Conservation (phyloP, 2,329 filamentous ascomycete genomes). For the Penicillium sp. region DNA sequence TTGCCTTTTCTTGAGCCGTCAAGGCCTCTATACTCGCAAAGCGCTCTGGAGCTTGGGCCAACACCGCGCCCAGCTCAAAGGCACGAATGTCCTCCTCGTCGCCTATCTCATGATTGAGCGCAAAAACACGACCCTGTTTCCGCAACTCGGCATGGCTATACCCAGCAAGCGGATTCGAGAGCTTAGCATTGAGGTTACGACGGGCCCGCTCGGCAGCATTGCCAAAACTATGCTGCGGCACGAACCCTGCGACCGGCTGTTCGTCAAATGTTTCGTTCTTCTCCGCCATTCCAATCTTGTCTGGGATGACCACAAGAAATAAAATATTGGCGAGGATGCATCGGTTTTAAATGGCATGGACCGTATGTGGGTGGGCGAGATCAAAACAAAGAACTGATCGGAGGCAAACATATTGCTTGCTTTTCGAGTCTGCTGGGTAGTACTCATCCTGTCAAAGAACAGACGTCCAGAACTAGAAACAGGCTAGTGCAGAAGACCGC, state of each 20-base stretch:
- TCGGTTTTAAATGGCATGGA: background rate
- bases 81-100: constrained; percentile 58
- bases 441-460: background rate
- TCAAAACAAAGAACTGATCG: background rate
- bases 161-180: constrained; percentile 55
- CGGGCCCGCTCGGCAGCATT: constrained; percentile 42
- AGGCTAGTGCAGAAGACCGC: background rate
- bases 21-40: constrained; percentile 55
- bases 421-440: background rate
- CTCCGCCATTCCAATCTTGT: background rate
- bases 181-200: constrained; percentile 49
- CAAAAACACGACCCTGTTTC: constrained; percentile 60
- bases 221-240: constrained; percentile 25
- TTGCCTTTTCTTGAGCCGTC: constrained; percentile 57
- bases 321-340: background rate
- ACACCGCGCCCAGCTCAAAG: constrained; percentile 60
- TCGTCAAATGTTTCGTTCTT: constrained; percentile 9
- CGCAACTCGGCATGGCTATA: constrained; percentile 53
- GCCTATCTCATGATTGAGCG: constrained; percentile 54
- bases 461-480: background rate
- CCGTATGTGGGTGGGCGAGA: background rate
- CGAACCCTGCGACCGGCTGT: constrained; percentile 10
- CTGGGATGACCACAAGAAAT: background rate
- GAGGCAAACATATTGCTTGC: background rate
- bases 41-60: constrained; percentile 55